phyloP scores from a whole-genome alignment of 176 grass and related monocot species.

The Aegilops umbellulata region DNA sequence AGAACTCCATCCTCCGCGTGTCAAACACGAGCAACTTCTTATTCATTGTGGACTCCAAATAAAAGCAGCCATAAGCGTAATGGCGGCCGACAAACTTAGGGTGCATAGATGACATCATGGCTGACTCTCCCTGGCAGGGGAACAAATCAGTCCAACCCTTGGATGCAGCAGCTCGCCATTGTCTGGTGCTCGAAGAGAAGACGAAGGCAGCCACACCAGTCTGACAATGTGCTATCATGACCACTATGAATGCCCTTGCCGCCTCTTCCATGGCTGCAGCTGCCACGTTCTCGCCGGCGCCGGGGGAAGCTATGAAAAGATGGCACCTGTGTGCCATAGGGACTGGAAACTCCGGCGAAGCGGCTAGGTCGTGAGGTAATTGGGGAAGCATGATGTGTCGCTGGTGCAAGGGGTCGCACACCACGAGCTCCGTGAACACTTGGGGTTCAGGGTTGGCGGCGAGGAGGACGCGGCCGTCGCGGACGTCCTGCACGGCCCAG shows the following conservation, averaged over 20 bases:
- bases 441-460: not conserved
- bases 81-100: not conserved
- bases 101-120: not conserved
- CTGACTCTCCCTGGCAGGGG: not conserved
- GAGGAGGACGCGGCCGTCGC: slow-evolving; percentile 34
- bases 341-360: not conserved
- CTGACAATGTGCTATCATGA: slow-evolving; percentile 8
- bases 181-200: slow-evolving; percentile 2
- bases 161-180: slow-evolving; percentile 22
- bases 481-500: slow-evolving; percentile 24
- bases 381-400: not conserved
- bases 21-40: slow-evolving; percentile 15
- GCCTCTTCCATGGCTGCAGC: not conserved
- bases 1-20: slow-evolving; percentile 26
- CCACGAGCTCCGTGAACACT: not conserved
- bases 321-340: slow-evolving; percentile 1
- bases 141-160: not conserved
- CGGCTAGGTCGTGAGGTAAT: not conserved
- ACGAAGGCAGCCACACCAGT: not conserved
- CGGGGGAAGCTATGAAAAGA: not conserved
- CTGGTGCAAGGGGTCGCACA: slow-evolving; percentile 26
- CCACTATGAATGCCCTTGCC: slow-evolving; percentile 1
- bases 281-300: not conserved
- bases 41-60: not conserved
- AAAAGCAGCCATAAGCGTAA: slow-evolving; percentile 22